Base-by-base conservation (phyloP, 176 grass and related monocot genomes). In the Musa itinerans region DNA sequence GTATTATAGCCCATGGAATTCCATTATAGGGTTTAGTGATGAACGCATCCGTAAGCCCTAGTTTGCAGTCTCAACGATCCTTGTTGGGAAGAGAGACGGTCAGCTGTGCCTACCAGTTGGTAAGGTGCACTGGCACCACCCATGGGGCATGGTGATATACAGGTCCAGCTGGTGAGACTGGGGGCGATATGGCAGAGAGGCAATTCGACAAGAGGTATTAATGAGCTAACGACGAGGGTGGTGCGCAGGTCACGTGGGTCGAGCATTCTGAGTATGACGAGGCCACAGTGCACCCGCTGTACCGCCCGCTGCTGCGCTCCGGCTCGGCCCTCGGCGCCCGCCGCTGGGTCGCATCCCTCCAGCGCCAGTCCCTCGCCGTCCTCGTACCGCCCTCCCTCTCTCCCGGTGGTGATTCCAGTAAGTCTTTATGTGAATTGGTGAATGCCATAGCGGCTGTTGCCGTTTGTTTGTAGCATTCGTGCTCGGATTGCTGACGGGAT, bases 231-330 rank as follows among this genome's bases (percentile, higher is more conserved):
- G 82, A 63, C 58, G 59, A 83, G 1, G 65, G 26, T 89, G 80
- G 70, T 27, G 29, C 26, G 78, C 76, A 99, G 95, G 88, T 94
- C 78, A 99, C 86, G 74, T 99, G 95, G 95, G 82, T 99, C 67
- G 95, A 99, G 56, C 95, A 99, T 83, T 75, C 86, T 26, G 95
- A 94, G 87, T 99, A 94, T 72, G 81, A 87, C 67, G 95, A 91
- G 74, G 78, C 86, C 54, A 78, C 86, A 0, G 81, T 94, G 19
- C 95, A 91, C 82, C 84, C 76, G 78, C 90, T 99, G 59, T 99
- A 91, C 78, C 75, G 63, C 57, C 76, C 80, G 74, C 82, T 93
- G 71, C 83, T 94, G 19, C 76, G 71, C 17, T 99, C 90, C 22
- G 90, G 95, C 55, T 53, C 91, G 2, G 90, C 84, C 61, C 78